Evolutionary conservation across 306 rosid genomes (phyloP).

Genomic region (Mimosa bimucronata): DNA sequence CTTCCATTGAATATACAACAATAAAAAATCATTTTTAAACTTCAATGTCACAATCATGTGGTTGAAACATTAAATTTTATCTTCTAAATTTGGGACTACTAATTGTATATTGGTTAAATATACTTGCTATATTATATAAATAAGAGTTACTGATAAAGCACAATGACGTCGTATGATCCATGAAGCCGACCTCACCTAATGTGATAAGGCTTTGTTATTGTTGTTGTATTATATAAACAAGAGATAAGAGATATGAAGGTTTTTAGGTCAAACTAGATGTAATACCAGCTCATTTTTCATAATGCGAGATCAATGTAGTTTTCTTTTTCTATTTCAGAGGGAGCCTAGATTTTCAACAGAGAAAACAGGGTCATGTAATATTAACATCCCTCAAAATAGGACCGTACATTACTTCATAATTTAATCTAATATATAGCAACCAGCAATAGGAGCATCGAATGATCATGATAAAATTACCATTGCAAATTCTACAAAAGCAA

Average conservation of each 20-base stretch:
- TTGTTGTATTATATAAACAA: too few relatives aligned
- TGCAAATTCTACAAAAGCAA: slow-evolving; percentile 95
- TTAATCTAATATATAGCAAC: not conserved
- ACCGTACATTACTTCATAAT: not conserved
- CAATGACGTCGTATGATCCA: too few relatives aligned
- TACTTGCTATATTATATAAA: not conserved
- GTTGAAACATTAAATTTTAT: too few relatives aligned
- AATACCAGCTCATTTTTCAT: not conserved
- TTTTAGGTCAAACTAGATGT: not conserved
- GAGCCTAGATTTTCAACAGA: not conserved
- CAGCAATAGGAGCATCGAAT: not conserved
- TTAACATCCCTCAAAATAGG: not conserved
- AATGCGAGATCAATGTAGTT: not conserved
- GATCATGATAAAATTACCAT: slow-evolving; percentile 44
- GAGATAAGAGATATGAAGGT: not conserved
- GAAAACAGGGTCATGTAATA: not conserved
- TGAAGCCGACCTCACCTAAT: too few relatives aligned
- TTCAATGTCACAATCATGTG: too few relatives aligned
- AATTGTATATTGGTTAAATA: too few relatives aligned
- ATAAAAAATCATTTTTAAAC: too few relatives aligned
- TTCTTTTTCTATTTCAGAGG: not conserved
- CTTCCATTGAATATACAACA: too few relatives aligned
- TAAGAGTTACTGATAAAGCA: too few relatives aligned
- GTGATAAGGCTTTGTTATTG: too few relatives aligned
- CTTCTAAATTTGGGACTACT: too few relatives aligned